Conservation (phyloP, 176 grass and related monocot genomes). For the Eleusine coracana region DNA sequence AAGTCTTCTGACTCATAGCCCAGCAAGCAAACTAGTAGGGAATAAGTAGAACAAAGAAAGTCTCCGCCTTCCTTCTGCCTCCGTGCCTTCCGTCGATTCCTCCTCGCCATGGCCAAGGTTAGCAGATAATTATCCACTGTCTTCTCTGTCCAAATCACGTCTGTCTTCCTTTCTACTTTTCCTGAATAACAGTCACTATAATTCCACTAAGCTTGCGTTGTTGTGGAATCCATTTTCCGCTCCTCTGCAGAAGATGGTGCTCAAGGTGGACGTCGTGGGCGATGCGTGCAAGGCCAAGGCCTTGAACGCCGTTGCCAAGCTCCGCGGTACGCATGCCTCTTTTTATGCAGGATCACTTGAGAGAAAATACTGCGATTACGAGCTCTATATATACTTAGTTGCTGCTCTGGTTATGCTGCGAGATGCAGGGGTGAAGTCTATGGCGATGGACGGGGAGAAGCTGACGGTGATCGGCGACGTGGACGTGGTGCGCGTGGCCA, state of each 20-base stretch:
- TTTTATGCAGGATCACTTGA: background rate
- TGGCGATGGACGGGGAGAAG: slow-evolving; percentile 60
- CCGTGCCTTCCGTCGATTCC: background rate
- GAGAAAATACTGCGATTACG: background rate
- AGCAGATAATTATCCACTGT: background rate
- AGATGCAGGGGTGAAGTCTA: slow-evolving; percentile 56
- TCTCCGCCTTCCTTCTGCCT: slow-evolving; percentile 1
- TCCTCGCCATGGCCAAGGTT: slow-evolving; percentile 35
- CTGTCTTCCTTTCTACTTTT: background rate
- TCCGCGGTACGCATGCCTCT: slow-evolving; percentile 36
- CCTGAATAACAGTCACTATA: background rate
- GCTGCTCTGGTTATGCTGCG: background rate
- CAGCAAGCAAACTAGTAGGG: slow-evolving; percentile 10
- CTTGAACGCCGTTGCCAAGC: slow-evolving; percentile 39
- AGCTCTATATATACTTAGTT: background rate
- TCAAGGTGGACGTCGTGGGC: slow-evolving; percentile 53
- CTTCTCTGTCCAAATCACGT: background rate
- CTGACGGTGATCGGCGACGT: slow-evolving; percentile 65
- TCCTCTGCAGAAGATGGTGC: slow-evolving; percentile 67
- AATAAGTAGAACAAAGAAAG: background rate
- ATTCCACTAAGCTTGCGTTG: background rate
- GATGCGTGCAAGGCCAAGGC: slow-evolving; percentile 56
- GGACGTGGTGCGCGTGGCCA: slow-evolving; percentile 53
- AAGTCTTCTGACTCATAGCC: background rate
- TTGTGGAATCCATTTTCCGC: background rate